These are phyloP conservation scores for Diplosphaera chodatii DNA, from an alignment of 139 green algal genomes.

Conservation along the genomic window DNA sequence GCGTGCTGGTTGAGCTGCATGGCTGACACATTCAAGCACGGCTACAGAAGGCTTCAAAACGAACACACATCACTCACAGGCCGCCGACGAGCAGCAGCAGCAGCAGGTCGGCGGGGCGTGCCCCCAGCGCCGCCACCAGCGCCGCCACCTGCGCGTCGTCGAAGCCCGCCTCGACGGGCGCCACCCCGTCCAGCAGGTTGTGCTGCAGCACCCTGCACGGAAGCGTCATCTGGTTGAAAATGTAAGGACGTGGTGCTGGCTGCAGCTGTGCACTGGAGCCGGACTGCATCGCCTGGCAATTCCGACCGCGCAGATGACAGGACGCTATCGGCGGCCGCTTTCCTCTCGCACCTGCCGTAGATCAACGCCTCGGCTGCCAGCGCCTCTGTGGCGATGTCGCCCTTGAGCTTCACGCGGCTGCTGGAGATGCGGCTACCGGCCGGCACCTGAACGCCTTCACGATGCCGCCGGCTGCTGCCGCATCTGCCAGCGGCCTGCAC, in stretches of 20 bases:
- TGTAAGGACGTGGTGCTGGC: too few species aligned
- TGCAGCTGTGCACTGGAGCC: too few species aligned
- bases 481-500: constrained; percentile 79
- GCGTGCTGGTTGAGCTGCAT: too few species aligned
- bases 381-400: constrained; percentile 57
- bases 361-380: constrained; percentile 12
- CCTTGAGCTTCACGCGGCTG: constrained; percentile 74
- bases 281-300: too few species aligned
- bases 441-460: constrained; percentile 84
- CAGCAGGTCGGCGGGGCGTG: background rate
- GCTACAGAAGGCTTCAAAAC: too few species aligned
- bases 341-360: constrained; percentile 3
- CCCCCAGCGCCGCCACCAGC: background rate
- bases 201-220: background rate
- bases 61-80: background rate
- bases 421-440: constrained; percentile 78
- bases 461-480: constrained; percentile 55
- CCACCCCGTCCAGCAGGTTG: background rate
- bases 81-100: background rate
- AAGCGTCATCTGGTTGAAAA: too few species aligned
- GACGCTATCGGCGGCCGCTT: too few species aligned
- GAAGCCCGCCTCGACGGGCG: background rate
- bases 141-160: background rate
- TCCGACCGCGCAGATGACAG: too few species aligned
- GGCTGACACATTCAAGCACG: too few species aligned